Base-by-base conservation (phyloP, 331 rosid genomes). In the Spiraea crenata region DNA sequence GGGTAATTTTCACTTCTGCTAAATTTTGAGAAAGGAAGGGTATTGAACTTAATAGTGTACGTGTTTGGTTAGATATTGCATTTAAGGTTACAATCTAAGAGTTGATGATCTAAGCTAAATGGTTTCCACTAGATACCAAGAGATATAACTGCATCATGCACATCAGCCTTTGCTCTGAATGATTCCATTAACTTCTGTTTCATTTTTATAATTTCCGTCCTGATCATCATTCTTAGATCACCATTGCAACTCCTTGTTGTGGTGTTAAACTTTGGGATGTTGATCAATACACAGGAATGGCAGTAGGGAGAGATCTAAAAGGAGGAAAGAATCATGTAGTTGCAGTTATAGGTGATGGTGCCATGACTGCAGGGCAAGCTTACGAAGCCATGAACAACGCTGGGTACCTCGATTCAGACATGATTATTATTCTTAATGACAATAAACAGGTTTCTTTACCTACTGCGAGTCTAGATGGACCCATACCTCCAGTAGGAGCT, bases 361-460 rank as follows among this genome's bases (percentile, higher is more conserved):
- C 99, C 71, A 90, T 93, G 97, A 93, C 97, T 0, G 97, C 96
- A 0, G 97, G 98, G 45, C 99, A 93, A 83, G 99, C 96, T 78
- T 93, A 87, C 74, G 97, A 93, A 83, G 99, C 99, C 82, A 91
- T 91, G 99, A 93, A 91, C 85, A 93, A 93, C 9, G 99, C 96
- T 1, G 99, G 97, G 55, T 91, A 93, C 79, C 91, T 89, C 0
- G 91, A 91, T 63, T 91, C 99, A 0, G 92, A 91, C 57, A 91
- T 91, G 91, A 87, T 93, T 58, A 82, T 93, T 46, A 89, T 93
- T 55, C 88, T 93, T 4, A 93, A 91, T 69, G 97, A 93, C 81
- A 93, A 93, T 65, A 89, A 86, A 69, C 97, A 93, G 35, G 99
- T 93, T 72, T 93, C 97, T 8, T 70, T 93, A 64, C 99, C 99